These are phyloP conservation scores for Punica granatum DNA, from an alignment of 345 rosid genomes.

Conservation along the genomic window DNA sequence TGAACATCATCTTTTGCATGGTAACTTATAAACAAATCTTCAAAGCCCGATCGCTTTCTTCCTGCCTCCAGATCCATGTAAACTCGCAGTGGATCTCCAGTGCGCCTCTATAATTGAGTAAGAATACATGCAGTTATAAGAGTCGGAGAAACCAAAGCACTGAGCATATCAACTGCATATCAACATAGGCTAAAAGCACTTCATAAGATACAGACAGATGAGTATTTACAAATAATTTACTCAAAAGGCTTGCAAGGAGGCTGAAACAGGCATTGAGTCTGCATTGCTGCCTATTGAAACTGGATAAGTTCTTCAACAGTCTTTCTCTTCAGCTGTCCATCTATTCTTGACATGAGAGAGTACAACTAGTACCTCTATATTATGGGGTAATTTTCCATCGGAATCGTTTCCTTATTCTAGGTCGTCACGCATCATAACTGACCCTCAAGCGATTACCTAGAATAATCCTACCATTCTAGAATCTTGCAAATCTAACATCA, in stretches of 20 bases:
- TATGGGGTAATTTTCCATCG: too few relatives aligned
- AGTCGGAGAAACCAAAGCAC: background rate
- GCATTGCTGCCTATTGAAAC: background rate
- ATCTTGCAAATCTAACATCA: background rate
- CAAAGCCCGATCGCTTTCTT: constrained; percentile 69
- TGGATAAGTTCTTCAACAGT: background rate
- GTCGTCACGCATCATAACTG: background rate
- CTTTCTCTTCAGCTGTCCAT: background rate
- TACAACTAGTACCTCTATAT: too few relatives aligned
- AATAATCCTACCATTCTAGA: background rate
- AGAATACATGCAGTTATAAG: constrained; percentile 7
- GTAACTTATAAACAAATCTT: constrained; percentile 85
- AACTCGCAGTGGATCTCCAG: constrained; percentile 80
- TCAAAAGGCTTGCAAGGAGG: too few relatives aligned
- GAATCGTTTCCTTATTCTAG: too few relatives aligned
- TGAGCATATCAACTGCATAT: background rate
- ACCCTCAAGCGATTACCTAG: background rate
- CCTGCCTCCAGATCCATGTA: constrained; percentile 96
- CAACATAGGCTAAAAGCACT: background rate
- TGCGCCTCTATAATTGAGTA: constrained; percentile 43
- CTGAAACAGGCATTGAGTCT: background rate
- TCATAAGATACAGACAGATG: background rate
- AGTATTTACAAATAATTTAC: too few relatives aligned
- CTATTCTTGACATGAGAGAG: too few relatives aligned
- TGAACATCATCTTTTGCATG: constrained; percentile 84